Conservation (phyloP, 306 rosid species). For the Vigna trinervia region DNA sequence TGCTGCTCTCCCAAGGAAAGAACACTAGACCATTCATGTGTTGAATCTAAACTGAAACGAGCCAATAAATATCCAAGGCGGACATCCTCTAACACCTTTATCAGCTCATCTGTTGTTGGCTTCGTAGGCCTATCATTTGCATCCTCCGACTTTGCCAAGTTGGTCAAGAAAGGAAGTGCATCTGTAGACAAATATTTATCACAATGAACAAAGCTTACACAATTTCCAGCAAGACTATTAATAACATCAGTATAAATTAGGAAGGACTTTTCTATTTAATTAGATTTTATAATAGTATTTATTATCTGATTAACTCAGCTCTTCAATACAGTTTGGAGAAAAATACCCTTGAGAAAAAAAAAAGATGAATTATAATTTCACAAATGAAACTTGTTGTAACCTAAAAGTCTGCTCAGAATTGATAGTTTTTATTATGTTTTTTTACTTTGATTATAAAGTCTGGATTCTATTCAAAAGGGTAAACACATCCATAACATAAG, state of each 20-base stretch:
- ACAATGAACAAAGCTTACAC: constrained; percentile 34
- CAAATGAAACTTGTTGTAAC: constrained; percentile 14
- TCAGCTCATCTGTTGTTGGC: constrained; percentile 80
- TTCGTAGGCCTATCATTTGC: constrained; percentile 49
- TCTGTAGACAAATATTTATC: constrained; percentile 55
- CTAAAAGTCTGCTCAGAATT: constrained; percentile 16
- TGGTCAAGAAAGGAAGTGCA: constrained; percentile 76
- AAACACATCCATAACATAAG: not conserved
- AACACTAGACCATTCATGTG: constrained; percentile 95
- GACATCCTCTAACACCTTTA: constrained; percentile 77
- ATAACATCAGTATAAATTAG: not conserved
- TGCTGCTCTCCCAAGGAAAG: constrained; percentile 98
- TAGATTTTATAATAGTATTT: constrained; percentile 6
- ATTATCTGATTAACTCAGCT: not conserved
- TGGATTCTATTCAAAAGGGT: not conserved
- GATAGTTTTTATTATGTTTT: constrained; percentile 7
- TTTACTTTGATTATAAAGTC: constrained; percentile 18
- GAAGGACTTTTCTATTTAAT: constrained; percentile 5
- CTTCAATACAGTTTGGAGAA: constrained; percentile 17
- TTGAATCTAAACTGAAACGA: constrained; percentile 79
- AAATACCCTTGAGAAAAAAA: not conserved
- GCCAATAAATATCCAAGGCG: constrained; percentile 79
- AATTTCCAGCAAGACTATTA: not conserved
- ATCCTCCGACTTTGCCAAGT: constrained; percentile 48
- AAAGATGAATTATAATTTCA: not conserved